Conservation (phyloP, 495 filamentous ascomycete species). For the Penicillium riverlandense region DNA sequence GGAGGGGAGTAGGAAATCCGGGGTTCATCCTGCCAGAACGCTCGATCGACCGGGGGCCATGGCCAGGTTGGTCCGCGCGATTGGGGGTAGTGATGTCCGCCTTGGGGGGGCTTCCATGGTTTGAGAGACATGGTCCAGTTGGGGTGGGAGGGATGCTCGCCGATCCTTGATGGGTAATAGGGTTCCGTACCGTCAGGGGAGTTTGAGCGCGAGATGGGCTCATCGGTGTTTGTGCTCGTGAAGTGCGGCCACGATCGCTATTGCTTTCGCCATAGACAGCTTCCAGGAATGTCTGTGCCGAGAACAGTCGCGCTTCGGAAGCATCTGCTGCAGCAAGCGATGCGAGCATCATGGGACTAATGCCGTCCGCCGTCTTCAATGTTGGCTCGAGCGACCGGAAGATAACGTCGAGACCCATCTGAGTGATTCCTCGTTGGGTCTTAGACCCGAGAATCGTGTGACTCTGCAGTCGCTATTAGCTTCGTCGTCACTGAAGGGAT, state of each 20-base stretch:
- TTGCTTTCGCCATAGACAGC: slow-evolving; percentile 63
- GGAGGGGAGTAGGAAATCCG: slow-evolving; percentile 8
- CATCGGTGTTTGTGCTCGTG: slow-evolving; percentile 77
- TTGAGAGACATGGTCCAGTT: slow-evolving; percentile 19
- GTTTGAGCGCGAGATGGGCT: slow-evolving; percentile 45
- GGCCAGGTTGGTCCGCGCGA: slow-evolving; percentile 3
- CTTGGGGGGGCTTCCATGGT: slow-evolving; percentile 17
- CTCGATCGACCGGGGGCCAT: slow-evolving; percentile 7
- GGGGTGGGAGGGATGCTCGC: slow-evolving; percentile 14
- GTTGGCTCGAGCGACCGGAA: slow-evolving; percentile 69
- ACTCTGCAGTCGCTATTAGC: slow-evolving; percentile 50
- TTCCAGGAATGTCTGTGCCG: slow-evolving; percentile 73
- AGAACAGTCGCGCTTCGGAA: slow-evolving; percentile 76
- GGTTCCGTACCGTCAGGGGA: slow-evolving; percentile 36
- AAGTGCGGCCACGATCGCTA: slow-evolving; percentile 50
- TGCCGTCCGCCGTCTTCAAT: slow-evolving; percentile 53
- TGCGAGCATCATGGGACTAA: slow-evolving; percentile 54
- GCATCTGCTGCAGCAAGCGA: slow-evolving; percentile 70
- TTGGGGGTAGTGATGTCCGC: slow-evolving; percentile 2
- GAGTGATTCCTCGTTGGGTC: slow-evolving; percentile 79
- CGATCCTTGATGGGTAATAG: slow-evolving; percentile 19
- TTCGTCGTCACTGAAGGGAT: neutral
- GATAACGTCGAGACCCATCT: slow-evolving; percentile 83
- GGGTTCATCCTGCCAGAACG: slow-evolving; percentile 5
- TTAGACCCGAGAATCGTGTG: slow-evolving; percentile 94